These are phyloP conservation scores for Stenogyne calaminthoides DNA, from an alignment of 305 asterid genomes.

Conservation along the genomic window DNA sequence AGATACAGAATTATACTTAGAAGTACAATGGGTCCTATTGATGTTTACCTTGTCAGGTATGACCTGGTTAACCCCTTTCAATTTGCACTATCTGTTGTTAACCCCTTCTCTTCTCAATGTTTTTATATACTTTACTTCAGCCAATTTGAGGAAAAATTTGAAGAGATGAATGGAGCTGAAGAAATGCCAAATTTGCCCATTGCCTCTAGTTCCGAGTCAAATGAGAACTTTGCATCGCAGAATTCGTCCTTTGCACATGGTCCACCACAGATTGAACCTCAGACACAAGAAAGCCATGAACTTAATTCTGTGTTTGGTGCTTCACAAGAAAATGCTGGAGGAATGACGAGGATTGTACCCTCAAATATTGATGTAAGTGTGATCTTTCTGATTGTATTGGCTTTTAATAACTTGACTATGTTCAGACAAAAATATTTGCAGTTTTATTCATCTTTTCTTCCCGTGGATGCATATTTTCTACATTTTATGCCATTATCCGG, in stretches of 20 bases:
- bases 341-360: constrained; percentile 82
- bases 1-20: constrained; percentile 95
- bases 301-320: constrained; percentile 43
- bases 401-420: neutral
- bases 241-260: constrained; percentile 38
- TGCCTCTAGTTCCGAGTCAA: constrained; percentile 73
- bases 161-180: constrained; percentile 70
- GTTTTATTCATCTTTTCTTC: neutral
- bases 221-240: constrained; percentile 50
- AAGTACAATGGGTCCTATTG: constrained; percentile 98
- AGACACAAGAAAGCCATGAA: constrained; percentile 46
- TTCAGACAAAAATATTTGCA: neutral
- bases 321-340: constrained; percentile 66
- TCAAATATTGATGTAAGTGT: constrained; percentile 71
- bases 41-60: constrained; percentile 97
- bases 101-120: constrained; percentile 10
- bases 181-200: constrained; percentile 50
- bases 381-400: constrained; percentile 15
- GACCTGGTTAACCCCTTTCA: constrained; percentile 12
- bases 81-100: constrained; percentile 22
- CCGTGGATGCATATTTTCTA: constrained; percentile 1
- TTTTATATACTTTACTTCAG: constrained; percentile 39
- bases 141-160: constrained; percentile 96
- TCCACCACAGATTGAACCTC: constrained; percentile 42
- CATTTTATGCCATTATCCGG: neutral